Evolutionary conservation across 768 basidiomycete genomes (phyloP), one percentile per base, ranked within the genome.

Genomic region (Tylopilus rubrobrunneus): DNA sequence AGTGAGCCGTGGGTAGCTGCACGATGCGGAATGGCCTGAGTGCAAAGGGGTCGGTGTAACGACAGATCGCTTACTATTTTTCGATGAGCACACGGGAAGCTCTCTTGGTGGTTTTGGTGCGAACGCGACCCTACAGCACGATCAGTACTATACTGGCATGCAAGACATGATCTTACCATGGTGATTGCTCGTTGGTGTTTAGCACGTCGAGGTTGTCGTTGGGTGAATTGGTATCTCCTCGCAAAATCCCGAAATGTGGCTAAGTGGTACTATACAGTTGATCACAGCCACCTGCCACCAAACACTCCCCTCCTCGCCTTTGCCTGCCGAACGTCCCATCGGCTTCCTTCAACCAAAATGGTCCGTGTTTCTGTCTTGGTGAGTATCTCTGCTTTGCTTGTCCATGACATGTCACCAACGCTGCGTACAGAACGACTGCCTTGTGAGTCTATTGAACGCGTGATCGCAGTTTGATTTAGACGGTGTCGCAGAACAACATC

Each of bases 91-190:
- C 92, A 60, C 97, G 87, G 62, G 95, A 98, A 69, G 97, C 96
- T 79, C 95, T 91, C 84, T 99, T 99, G 71, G 95, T 96, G 61
- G 97, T 99, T 81, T 99, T 99, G 68, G 97, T 99, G 72, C 97
- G 91, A 78, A 99, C 96, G 70, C 97, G 94, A 74, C 97, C 97
- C 97, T 98, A 71, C 1, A 19, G 37, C 5, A 51, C 17, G 6
- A 41, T 57, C 0, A 68, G 56, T 52, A 50, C 21, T 34, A 44
- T 28, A 7, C 53, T 44, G 65, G 60, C 51, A 58, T 17, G 52
- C 42, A 4, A 15, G 5, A 10, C 11, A 33, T 15, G 55, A 51
- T 7, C 34, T 7, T 55, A 85, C 85, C 85, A 86, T 86, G 61
- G 66, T 80, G 76, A 62, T 45, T 49, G 36, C 47, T 56, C 49